Evolutionary conservation across 768 basidiomycete genomes (phyloP).

Genomic region (Leccinum broughii): DNA sequence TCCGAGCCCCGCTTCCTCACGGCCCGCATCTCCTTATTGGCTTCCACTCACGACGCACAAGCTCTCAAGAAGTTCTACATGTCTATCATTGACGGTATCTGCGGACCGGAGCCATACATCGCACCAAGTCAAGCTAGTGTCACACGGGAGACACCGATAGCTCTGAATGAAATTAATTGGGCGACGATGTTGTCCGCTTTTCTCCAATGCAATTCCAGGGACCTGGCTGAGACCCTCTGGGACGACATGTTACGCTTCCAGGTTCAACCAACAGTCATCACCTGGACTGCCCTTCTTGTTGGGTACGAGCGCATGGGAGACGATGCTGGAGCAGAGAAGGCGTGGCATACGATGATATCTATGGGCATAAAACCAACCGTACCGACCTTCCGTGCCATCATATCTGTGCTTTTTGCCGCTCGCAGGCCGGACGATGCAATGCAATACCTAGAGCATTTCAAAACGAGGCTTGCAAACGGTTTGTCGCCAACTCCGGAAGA

Average conservation of each 20-base stretch:
- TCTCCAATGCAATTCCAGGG: constrained; percentile 51
- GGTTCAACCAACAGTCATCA: constrained; percentile 50
- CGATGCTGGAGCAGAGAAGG: constrained; percentile 51
- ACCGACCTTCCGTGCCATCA: constrained; percentile 67
- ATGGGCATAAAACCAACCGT: constrained; percentile 58
- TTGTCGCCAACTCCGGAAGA: constrained; percentile 30
- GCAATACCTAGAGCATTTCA: constrained; percentile 51
- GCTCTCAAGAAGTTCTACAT: constrained; percentile 51
- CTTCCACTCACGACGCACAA: constrained; percentile 32
- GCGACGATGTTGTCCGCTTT: constrained; percentile 66
- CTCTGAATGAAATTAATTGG: constrained; percentile 62
- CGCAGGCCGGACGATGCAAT: constrained; percentile 54
- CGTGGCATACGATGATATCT: constrained; percentile 66
- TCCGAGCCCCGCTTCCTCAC: too few relatives aligned
- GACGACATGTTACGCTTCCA: constrained; percentile 55
- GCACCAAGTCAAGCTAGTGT: constrained; percentile 42
- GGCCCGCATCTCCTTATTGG: too few relatives aligned
- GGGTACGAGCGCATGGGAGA: constrained; percentile 55
- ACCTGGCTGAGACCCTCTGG: constrained; percentile 68
- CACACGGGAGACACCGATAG: constrained; percentile 42
- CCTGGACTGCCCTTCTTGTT: constrained; percentile 75
- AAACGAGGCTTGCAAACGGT: constrained; percentile 22
- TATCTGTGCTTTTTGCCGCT: constrained; percentile 58
- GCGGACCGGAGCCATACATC: constrained; percentile 54
- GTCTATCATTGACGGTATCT: constrained; percentile 50